phyloP scores from a whole-genome alignment of 352 stramenopile genomes.

The Phytophthora fragariaefolia region DNA sequence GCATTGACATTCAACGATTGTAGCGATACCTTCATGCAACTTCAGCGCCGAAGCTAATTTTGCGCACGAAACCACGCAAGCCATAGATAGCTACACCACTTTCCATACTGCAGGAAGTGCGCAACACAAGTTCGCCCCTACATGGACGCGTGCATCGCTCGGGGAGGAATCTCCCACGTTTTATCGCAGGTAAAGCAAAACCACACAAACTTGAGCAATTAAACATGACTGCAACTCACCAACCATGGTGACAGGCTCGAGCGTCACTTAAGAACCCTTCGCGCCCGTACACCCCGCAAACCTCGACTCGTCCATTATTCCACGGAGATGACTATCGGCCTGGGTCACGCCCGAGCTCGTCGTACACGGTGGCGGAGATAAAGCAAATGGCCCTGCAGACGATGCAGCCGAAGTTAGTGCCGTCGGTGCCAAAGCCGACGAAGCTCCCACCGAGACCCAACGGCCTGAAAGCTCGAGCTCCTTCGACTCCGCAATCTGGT shows the following conservation, averaged over 20 bases:
- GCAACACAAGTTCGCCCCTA: not conserved
- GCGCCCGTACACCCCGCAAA: slow-evolving; percentile 77
- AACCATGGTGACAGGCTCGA: slow-evolving; percentile 47
- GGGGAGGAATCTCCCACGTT: slow-evolving; percentile 80
- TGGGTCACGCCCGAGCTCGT: slow-evolving; percentile 71
- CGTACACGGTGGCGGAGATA: slow-evolving; percentile 57
- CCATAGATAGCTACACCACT: slow-evolving; percentile 23
- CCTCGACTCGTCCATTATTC: slow-evolving; percentile 64
- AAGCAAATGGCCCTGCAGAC: slow-evolving; percentile 46
- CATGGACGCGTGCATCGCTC: slow-evolving; percentile 82
- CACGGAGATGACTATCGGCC: slow-evolving; percentile 82
- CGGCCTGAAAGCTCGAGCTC: slow-evolving; percentile 16
- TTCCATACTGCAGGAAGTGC: slow-evolving; percentile 1
- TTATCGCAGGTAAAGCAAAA: slow-evolving; percentile 57
- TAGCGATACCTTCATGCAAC: slow-evolving; percentile 6
- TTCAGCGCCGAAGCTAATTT: slow-evolving; percentile 21
- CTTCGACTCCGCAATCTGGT: not conserved
- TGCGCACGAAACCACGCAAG: slow-evolving; percentile 39
- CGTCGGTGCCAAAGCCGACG: slow-evolving; percentile 12
- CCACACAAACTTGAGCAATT: not conserved
- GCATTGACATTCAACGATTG: no score
- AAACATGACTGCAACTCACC: not conserved
- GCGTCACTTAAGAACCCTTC: slow-evolving; percentile 85
- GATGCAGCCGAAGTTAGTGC: slow-evolving; percentile 13
- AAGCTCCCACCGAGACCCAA: slow-evolving; percentile 29